These are phyloP conservation scores for Calonectria pteridis DNA, from an alignment of 2,329 filamentous ascomycete species.

Conservation along the genomic window DNA sequence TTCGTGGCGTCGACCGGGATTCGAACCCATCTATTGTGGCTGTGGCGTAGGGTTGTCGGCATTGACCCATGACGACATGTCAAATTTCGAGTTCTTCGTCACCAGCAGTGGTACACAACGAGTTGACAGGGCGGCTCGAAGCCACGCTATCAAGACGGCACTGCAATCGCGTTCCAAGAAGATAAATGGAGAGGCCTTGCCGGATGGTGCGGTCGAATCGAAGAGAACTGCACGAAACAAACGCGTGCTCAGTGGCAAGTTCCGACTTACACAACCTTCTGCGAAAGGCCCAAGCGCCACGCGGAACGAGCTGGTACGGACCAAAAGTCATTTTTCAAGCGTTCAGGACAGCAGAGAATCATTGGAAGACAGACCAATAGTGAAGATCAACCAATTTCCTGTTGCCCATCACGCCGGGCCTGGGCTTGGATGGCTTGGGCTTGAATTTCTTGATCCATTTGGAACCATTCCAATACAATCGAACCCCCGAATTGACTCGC, in stretches of 20 bases:
- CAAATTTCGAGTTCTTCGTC: not conserved
- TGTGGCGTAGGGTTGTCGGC: not conserved
- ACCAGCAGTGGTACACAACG: not conserved
- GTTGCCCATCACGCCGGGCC: no score
- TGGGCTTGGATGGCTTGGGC: not conserved
- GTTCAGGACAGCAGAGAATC: no score
- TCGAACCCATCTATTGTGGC: not conserved
- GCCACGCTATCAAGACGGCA: not conserved
- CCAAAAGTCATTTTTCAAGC: not conserved
- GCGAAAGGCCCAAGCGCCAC: not conserved
- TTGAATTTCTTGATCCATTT: slow-evolving; percentile 2
- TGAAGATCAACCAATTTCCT: not conserved
- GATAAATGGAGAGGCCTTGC: not conserved
- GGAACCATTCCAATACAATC: not conserved
- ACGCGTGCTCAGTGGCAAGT: not conserved
- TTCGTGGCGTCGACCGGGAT: not conserved
- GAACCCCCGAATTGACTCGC: not conserved
- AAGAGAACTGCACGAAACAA: not conserved
- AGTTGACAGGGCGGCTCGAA: not conserved
- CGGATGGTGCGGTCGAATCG: not conserved
- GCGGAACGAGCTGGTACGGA: not conserved
- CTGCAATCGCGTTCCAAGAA: not conserved
- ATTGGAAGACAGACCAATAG: not conserved
- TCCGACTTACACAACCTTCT: not conserved
- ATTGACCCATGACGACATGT: not conserved